phyloP scores from a whole-genome alignment of 148 eudicot genomes.

The Drosera capensis region DNA sequence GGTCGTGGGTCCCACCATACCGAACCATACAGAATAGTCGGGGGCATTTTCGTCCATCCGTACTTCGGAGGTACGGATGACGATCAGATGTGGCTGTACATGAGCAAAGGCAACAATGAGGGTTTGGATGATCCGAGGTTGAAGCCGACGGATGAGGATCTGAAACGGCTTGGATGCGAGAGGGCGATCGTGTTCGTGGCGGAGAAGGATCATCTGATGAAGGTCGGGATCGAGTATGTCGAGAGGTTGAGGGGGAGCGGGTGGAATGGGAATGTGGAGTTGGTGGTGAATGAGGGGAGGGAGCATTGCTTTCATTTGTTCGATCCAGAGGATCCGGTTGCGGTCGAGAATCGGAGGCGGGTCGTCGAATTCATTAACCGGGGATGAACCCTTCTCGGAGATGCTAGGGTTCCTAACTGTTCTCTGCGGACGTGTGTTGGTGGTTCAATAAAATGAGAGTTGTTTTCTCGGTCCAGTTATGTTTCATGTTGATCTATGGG shows the following conservation, averaged over 20 bases:
- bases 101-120: constrained; percentile 18
- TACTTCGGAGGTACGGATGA: constrained; percentile 14
- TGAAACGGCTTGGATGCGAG: constrained; percentile 14
- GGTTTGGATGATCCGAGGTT: constrained; percentile 25
- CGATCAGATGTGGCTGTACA: constrained; percentile 24
- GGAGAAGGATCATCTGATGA: constrained; percentile 13
- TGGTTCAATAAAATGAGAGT: no score
- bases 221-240: constrained; percentile 13
- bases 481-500: no score
- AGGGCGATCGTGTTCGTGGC: constrained; percentile 26
- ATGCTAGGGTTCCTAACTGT: no score
- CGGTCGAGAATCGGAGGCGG: constrained; percentile 10
- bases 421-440: no score
- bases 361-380: constrained; percentile 13
- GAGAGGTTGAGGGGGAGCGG: constrained; percentile 22
- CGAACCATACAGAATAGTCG: constrained; percentile 2
- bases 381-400: no score
- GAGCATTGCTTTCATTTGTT: constrained; percentile 20
- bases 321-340: constrained; percentile 11
- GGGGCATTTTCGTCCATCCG: constrained; percentile 14
- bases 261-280: constrained; percentile 23
- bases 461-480: no score
- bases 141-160: constrained; percentile 17
- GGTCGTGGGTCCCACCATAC: constrained; percentile 10
- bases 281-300: constrained; percentile 18